Base-by-base conservation (phyloP, 768 basidiomycete species). In the Sporobolomyces pararoseus region DNA sequence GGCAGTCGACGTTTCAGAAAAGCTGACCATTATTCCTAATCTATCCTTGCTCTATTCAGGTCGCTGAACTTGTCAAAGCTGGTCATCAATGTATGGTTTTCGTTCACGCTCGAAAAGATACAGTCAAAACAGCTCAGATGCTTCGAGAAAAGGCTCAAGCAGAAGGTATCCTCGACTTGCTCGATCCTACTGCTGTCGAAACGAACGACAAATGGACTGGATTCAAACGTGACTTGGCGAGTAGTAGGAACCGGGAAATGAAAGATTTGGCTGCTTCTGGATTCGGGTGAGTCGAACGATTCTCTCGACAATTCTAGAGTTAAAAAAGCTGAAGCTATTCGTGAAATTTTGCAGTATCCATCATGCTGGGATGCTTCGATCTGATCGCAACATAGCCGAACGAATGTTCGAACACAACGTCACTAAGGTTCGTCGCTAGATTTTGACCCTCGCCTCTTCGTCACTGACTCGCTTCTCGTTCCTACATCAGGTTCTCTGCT, bases 51-150 rank as follows among this genome's bases (percentile, higher is more conserved):
- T n/a, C n/a, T n/a, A n/a, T n/a, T 7, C 67, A 80, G 80, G 92
- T 98, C 25, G 84, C 88, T 4, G 88, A 89, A 39, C 82, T 98
- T 9, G 90, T 98, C 34, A 83, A 81, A n/a, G 85, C 87, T 75
- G 96, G 94, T 4, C 96, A 99, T 80, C 96, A 98, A 79, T 92
- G 96, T 69, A 98, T 99, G 94, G 94, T 99, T 0, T 99, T 99
- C 76, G 96, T 99, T 13, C 96, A 99, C 79, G 91, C 96, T 19
- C 85, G 96, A 35, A 98, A 96, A 81, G 96, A 98, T 77, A 99
- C 96, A 0, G 96, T 98, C 61, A 96, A 95, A 78, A 86, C 90
- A 1, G 94, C 94, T 0, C 81, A 86, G 76, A 85, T 84, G 14
- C 83, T 99, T 31, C 86, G 86, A 66, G 96, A 98, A 70, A 83